phyloP scores from a whole-genome alignment of 306 rosid genomes.

The Quercus wislizeni region DNA sequence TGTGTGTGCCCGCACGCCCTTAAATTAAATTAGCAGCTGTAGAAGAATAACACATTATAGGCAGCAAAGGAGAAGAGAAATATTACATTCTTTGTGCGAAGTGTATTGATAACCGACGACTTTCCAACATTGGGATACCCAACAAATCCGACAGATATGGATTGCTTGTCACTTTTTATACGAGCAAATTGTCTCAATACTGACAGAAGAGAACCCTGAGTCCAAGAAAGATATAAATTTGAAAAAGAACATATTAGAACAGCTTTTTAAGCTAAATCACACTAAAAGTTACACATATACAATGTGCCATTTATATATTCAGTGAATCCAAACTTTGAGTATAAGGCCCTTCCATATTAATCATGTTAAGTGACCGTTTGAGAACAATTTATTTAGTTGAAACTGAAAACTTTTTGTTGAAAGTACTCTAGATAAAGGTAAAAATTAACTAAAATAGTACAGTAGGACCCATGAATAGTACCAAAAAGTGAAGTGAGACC shows the following conservation, averaged over 20 bases:
- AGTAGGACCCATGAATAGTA: no score
- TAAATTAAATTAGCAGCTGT: background rate
- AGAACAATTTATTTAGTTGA: no score
- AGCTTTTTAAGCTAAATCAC: no score
- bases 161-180: slow-evolving; percentile 90
- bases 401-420: no score
- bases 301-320: no score
- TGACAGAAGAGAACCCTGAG: slow-evolving; percentile 87
- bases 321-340: no score
- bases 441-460: no score
- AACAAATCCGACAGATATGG: slow-evolving; percentile 93
- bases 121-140: slow-evolving; percentile 98
- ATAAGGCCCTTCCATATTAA: no score
- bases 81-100: slow-evolving; percentile 80
- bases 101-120: slow-evolving; percentile 89
- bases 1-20: background rate
- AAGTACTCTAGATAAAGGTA: no score
- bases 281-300: no score
- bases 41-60: slow-evolving; percentile 3
- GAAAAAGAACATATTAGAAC: background rate
- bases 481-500: no score
- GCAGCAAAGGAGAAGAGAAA: slow-evolving; percentile 16
- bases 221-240: slow-evolving; percentile 10
- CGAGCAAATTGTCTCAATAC: slow-evolving; percentile 91
- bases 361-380: no score